Base-by-base conservation (phyloP, 2,329 filamentous ascomycete genomes). In the Aspergillus proliferans region DNA sequence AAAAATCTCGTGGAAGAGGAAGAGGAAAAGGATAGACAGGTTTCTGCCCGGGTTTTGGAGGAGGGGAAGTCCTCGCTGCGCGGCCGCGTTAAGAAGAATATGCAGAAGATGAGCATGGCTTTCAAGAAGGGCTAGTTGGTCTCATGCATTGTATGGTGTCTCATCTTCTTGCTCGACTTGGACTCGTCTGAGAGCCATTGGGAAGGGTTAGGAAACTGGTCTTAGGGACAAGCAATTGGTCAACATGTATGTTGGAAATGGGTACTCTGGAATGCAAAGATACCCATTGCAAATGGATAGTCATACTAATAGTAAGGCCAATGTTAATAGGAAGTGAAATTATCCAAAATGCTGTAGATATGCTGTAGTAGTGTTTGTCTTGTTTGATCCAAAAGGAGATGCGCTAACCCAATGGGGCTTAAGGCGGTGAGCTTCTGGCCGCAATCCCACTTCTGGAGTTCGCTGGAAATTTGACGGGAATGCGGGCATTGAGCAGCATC, bases 401-500 rank as follows among this genome's bases (percentile, higher is more conserved):
- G 47, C 52, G 44, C 61, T 62, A 62, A 49, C 58, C 57, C 0
- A 48, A 60, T 57, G n/a, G 3, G 53, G 65, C 43, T 52, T 67
- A 66, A 65, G 53, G 59, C 49, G 59, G 61, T 63, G 62, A 67
- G 64, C 65, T 67, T 55, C 55, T 52, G 57, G 54, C 51, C 53
- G 58, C 58, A 60, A 61, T 65, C 67, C 67, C 67, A 70, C 67
- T 69, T 69, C 61, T 30, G 56, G 54, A 43, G 46, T 53, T 51
- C 47, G 52, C 62, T 67, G 66, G 65, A 70, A 69, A 69, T 66
- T 68, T 68, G 60, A 65, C 58, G 60, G 57, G 49, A 52, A 58
- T 58, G 56, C 59, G 58, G 57, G 58, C 62, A 64, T n/a, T 18
- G 15, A 45, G 19, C 52, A 56, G 49, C 52, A 48, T 51, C 52